These are phyloP conservation scores for Fusarium buharicum DNA, from an alignment of 2,329 filamentous ascomycete species.

Conservation along the genomic window DNA sequence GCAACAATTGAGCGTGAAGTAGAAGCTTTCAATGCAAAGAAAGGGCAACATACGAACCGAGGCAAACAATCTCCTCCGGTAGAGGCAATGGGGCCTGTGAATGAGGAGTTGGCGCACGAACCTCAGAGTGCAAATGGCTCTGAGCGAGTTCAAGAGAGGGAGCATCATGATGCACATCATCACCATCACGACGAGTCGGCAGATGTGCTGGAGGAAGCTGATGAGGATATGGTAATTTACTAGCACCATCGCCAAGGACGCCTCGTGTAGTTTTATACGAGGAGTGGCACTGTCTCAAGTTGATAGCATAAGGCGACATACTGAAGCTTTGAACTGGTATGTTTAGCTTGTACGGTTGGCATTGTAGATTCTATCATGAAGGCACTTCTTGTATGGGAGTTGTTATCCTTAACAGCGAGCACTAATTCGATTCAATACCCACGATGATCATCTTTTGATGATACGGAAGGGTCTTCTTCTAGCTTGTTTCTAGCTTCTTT, in stretches of 20 bases:
- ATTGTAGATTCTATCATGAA: not conserved
- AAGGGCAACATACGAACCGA: constrained; percentile 51
- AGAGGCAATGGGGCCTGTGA: constrained; percentile 25
- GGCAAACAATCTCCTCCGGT: constrained; percentile 7
- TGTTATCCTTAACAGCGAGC: constrained; percentile 1
- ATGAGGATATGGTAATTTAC: constrained; percentile 93
- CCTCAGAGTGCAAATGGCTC: constrained; percentile 10
- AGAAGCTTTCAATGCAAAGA: constrained; percentile 67
- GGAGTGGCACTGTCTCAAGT: not conserved
- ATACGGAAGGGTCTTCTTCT: not conserved
- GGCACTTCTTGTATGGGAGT: constrained; percentile 16
- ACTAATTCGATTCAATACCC: constrained; percentile 28
- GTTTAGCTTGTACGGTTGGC: not conserved
- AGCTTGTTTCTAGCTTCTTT: not conserved
- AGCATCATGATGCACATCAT: constrained; percentile 17
- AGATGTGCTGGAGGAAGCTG: constrained; percentile 83
- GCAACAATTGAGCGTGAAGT: constrained; percentile 71
- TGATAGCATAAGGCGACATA: not conserved
- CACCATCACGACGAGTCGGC: constrained; percentile 72
- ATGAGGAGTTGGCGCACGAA: constrained; percentile 22
- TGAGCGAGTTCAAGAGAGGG: constrained; percentile 28
- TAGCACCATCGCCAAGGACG: constrained; percentile 52
- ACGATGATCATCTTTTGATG: not conserved
- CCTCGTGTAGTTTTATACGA: not conserved
- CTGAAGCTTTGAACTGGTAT: not conserved